These are phyloP conservation scores for Lanmaoa pseudosensibilis DNA, from an alignment of 768 basidiomycete genomes.

Conservation along the genomic window DNA sequence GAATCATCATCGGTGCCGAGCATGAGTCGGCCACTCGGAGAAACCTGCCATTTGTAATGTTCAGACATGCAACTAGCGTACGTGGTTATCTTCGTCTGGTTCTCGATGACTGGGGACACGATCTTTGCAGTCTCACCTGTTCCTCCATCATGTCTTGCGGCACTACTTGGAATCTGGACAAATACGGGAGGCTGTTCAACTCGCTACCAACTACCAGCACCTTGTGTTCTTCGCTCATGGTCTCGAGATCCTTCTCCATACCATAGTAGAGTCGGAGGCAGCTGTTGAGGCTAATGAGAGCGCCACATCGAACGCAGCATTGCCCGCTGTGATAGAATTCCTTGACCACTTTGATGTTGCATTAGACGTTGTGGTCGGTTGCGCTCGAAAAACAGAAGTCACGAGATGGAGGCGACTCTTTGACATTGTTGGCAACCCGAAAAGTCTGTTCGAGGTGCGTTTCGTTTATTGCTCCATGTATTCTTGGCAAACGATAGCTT, in stretches of 20 bases:
- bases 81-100: constrained; percentile 30
- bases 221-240: constrained; percentile 93
- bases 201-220: constrained; percentile 83
- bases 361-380: constrained; percentile 91
- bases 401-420: constrained; percentile 89
- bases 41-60: constrained; percentile 86
- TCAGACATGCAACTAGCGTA: constrained; percentile 88
- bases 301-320: constrained; percentile 20
- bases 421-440: constrained; percentile 86
- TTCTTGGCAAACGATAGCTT: not conserved
- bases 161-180: constrained; percentile 69
- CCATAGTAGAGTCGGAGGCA: constrained; percentile 85
- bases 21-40: constrained; percentile 76
- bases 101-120: not conserved
- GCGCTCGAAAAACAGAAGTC: constrained; percentile 95
- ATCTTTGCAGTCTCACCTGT: constrained; percentile 77
- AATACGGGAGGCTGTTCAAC: constrained; percentile 75
- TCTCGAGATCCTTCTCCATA: constrained; percentile 91
- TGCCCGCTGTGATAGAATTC: constrained; percentile 80
- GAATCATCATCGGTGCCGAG: constrained; percentile 95
- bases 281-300: constrained; percentile 33
- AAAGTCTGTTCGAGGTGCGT: constrained; percentile 84
- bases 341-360: constrained; percentile 91
- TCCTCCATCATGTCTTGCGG: constrained; percentile 87
- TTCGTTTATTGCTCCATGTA: not conserved